These are phyloP conservation scores for Pezicula neosporulosa DNA, from an alignment of 2,329 filamentous ascomycete genomes.

Conservation along the genomic window DNA sequence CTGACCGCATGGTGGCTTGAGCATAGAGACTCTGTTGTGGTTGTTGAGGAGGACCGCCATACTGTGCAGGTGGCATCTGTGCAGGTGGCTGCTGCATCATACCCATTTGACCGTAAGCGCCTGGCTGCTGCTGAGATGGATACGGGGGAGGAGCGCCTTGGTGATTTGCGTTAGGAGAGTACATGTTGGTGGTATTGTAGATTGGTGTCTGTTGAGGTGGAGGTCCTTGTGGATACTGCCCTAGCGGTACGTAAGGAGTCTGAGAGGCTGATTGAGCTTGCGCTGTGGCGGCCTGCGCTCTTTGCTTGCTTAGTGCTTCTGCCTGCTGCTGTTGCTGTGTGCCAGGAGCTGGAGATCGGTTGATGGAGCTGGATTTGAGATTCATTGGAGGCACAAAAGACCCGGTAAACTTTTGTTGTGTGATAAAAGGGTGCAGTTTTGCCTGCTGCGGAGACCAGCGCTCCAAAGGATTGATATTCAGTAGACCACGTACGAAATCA, in stretches of 20 bases:
- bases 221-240: slow-evolving; percentile 43
- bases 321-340: slow-evolving; percentile 96
- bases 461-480: slow-evolving; percentile 94
- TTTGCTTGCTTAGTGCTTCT: slow-evolving; percentile 89
- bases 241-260: slow-evolving; percentile 57
- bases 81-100: slow-evolving; percentile 60
- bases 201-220: slow-evolving; percentile 52
- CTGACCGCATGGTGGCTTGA: slow-evolving; percentile 72
- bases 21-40: slow-evolving; percentile 65
- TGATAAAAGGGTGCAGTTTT: slow-evolving; percentile 96
- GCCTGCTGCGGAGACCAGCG: slow-evolving; percentile 98
- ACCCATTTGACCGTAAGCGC: slow-evolving; percentile 66
- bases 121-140: slow-evolving; percentile 39
- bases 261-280: slow-evolving; percentile 67
- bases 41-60: slow-evolving; percentile 45
- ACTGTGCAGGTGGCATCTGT: slow-evolving; percentile 64
- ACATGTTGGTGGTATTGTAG: slow-evolving; percentile 82
- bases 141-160: slow-evolving; percentile 73
- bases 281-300: slow-evolving; percentile 66
- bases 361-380: slow-evolving; percentile 79
- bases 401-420: slow-evolving; percentile 93
- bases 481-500: slow-evolving; percentile 89
- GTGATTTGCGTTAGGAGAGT: slow-evolving; percentile 55
- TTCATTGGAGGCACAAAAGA: slow-evolving; percentile 98
- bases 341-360: slow-evolving; percentile 84